Evolutionary conservation across 768 basidiomycete genomes (phyloP), one percentile per base, ranked within the genome.

Genomic region (Roridomyces roridus): DNA sequence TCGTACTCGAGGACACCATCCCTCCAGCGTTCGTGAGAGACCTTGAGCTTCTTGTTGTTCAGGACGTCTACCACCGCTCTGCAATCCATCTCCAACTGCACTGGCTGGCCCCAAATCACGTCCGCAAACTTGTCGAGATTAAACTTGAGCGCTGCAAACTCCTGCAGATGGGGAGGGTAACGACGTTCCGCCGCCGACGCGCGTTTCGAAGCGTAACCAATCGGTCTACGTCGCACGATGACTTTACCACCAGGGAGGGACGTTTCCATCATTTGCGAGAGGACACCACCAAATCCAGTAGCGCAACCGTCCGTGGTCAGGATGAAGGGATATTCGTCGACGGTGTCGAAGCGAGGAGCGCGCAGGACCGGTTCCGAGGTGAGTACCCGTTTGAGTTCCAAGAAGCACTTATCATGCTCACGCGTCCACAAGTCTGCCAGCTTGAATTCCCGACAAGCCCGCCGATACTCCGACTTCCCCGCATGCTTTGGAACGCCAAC

Each of bases 141-240:
- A 21, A 23, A 57, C 20, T 57, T 57, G 5, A 56, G 47, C 8
- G 55, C 47, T 15, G 72, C 73, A 45, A 75, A 73, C 46, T 76
- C 72, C 12, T 71, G 63, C 4, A 74, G 42, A 46, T 68, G 73
- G 1, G 70, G 73, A 29, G 61, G 59, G 52, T 73, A 76, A 5
- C 63, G 59, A 26, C 65, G 67, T 46, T 74, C 74, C 1, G 67
- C 49, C 0, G 39, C 25, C 1, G 73, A 76, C 14, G 74, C 74
- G 5, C 72, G 57, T 44, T 76, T 74, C 10, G 73, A 75, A 2
- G 67, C 65, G 47, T 71, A 77, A 0, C 52, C 72, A 1, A 77
- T 63, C 0, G 75, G 75, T 50, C 73, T 70, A 1, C 63, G 28
- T 1, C 55, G 18, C 5, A 56, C 15, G 3, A 64, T 56, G 0